Base-by-base conservation (phyloP, 805 yeast genomes). In the Starmerella kuoi region DNA sequence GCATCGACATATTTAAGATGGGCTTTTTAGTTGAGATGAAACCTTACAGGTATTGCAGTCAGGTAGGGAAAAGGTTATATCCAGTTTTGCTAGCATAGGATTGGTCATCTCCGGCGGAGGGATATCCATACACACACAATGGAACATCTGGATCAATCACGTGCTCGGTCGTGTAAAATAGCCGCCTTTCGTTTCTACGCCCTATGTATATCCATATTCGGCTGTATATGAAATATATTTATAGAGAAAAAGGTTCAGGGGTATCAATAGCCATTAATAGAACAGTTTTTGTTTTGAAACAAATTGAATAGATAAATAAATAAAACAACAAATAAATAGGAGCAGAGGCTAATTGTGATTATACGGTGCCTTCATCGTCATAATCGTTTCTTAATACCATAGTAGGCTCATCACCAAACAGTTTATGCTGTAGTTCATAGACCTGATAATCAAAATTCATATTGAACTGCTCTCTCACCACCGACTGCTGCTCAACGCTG, bases 401-500 rank as follows among this genome's bases (percentile, higher is more conserved):
- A 18, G 47, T 31, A 15, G 25, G 41, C 27, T 36, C 38, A 3
- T 27, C 11, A 5, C 36, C 38, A 21, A 20, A 42, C 7, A 31
- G 20, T 11, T 11, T 18, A n/a, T 15, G 21, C 32, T 30, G 24
- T 21, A 15, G 17, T 11, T 11, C 24, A 36, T 32, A 45, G 3
- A 45, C 21, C 18, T 20, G 15, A 14, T 27, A 17, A 27, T 39
- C 30, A 21, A 43, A 25, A 21, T 46, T 46, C 30, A 42, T 21
- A 20, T 44, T 46, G 42, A 40, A 39, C 35, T 46, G 48, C n/a
- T 26, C 21, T 3, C 47, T 35, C 35, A 30, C 9, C 24, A 8
- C 14, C n/a, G 24, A 19, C 24, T 8, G 33, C 33, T 17, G 17
- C 33, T 30, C 8, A 8, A 22, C 30, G 11, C 35, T 8, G n/a